Conservation (phyloP, 345 rosid genomes). For the Rhodomyrtus tomentosa region DNA sequence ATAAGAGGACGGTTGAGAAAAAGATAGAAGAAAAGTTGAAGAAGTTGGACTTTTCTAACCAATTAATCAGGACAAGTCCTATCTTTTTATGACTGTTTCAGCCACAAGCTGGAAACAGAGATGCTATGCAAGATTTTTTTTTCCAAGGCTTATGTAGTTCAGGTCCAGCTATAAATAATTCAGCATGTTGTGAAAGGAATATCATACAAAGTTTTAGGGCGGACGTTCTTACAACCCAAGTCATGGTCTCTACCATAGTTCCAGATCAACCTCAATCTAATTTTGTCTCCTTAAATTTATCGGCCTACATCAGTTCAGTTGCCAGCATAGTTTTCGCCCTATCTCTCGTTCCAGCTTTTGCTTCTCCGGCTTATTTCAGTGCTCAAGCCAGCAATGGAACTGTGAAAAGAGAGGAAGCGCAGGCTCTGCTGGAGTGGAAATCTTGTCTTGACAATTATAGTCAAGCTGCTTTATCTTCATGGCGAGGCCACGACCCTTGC, state of each 20-base stretch:
- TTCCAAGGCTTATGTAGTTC: background rate
- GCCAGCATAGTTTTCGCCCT: background rate
- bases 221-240: background rate
- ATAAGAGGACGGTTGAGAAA: background rate
- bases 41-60: background rate
- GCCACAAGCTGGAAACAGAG: no score
- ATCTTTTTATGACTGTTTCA: no score
- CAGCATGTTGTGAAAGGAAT: background rate
- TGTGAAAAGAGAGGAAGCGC: background rate
- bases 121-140: no score
- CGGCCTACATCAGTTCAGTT: background rate
- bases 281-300: background rate
- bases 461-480: background rate
- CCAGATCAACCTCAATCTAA: background rate
- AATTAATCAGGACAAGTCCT: background rate
- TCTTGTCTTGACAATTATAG: background rate
- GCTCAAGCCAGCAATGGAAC: background rate
- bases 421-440: slow-evolving; percentile 9
- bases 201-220: background rate
- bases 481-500: background rate
- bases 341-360: background rate
- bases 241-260: background rate
- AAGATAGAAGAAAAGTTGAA: background rate
- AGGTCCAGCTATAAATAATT: background rate
- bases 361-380: background rate